Percentiles rank a stretch among this genome's conserved stretches.
phyloP scores from a whole-genome alignment of 2,329 filamentous ascomycete species.

The Cordyceps javanica region DNA sequence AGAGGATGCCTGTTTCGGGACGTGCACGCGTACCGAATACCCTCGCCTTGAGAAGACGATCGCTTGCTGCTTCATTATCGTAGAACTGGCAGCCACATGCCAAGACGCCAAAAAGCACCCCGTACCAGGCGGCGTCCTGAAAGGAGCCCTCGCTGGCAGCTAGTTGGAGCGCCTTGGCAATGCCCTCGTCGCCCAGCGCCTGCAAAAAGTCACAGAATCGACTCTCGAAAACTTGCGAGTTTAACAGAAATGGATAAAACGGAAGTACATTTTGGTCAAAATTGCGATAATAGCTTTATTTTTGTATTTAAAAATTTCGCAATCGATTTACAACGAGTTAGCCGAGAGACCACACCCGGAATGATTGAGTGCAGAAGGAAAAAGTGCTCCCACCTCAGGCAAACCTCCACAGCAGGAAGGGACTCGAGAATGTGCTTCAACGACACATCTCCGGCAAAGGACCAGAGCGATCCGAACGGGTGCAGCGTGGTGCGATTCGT shows the following conservation, averaged over 20 bases:
- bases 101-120: neutral
- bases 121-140: neutral
- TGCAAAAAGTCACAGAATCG: neutral
- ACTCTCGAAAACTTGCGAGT: neutral
- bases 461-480: neutral
- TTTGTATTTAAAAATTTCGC: neutral
- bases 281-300: neutral
- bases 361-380: neutral
- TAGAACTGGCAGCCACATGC: constrained; percentile 1
- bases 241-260: neutral
- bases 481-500: neutral
- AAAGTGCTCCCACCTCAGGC: neutral
- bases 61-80: neutral
- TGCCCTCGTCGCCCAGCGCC: neutral
- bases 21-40: neutral
- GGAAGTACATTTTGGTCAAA: neutral
- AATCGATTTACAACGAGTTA: neutral
- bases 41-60: neutral
- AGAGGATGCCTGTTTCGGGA: neutral
- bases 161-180: neutral
- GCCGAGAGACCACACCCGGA: neutral
- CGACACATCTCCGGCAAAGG: neutral
- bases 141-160: neutral
- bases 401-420: neutral
- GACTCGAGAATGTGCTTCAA: neutral